phyloP scores from a whole-genome alignment of 2,329 filamentous ascomycete species.

The Chaetomium olivaceum region DNA sequence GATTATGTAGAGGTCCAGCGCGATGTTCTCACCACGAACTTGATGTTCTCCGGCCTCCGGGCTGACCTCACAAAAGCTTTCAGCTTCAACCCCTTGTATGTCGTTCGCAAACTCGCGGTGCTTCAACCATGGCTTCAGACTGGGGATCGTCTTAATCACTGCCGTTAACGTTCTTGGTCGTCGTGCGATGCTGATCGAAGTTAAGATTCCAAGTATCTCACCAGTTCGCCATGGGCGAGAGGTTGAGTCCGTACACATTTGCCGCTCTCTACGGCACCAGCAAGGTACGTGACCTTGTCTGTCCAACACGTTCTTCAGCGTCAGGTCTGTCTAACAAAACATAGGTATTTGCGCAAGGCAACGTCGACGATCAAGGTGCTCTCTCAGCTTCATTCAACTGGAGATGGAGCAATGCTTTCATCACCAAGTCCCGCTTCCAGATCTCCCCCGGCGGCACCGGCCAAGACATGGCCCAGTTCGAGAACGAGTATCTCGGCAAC shows the following conservation, averaged over 20 bases:
- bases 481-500: conserved; percentile 90
- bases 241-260: conserved; percentile 91
- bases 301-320: background rate
- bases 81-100: conserved; percentile 75
- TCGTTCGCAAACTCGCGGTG: conserved; percentile 8
- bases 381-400: conserved; percentile 91
- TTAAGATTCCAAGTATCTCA: conserved; percentile 86
- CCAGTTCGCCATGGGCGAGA: conserved; percentile 92
- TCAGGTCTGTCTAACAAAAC: conserved; percentile 5
- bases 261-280: conserved; percentile 90
- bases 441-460: conserved; percentile 68
- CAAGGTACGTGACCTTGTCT: conserved; percentile 60
- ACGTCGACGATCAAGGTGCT: conserved; percentile 87
- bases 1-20: conserved; percentile 73
- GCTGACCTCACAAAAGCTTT: conserved; percentile 97
- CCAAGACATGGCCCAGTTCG: conserved; percentile 88
- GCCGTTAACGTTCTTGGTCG: background rate
- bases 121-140: background rate
- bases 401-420: conserved; percentile 69
- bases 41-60: conserved; percentile 93
- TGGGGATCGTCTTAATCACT: background rate
- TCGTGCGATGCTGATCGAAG: conserved; percentile 20
- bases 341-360: conserved; percentile 93
- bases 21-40: conserved; percentile 94
- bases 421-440: conserved; percentile 86